phyloP scores from a whole-genome alignment of 2,329 filamentous ascomycete species.

The Ceratocystis smalleyi region DNA sequence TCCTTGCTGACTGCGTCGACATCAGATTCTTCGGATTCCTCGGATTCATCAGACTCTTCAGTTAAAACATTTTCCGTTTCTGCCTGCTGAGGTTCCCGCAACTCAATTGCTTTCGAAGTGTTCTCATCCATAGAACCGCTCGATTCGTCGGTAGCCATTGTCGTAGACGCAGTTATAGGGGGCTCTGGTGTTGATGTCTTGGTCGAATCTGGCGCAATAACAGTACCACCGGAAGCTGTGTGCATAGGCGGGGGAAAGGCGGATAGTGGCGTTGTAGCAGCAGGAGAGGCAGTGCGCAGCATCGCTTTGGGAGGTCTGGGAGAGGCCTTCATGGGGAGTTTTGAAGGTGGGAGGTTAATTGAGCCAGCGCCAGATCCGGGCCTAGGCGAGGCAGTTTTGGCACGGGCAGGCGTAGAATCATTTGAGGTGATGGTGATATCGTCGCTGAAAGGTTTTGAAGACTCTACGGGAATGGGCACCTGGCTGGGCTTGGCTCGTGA shows the following conservation, averaged over 20 bases:
- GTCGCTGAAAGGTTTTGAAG: not conserved
- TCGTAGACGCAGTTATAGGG: not conserved
- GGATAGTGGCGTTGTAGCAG: not conserved
- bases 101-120: not conserved
- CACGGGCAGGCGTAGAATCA: not conserved
- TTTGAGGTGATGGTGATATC: not conserved
- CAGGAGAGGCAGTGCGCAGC: conserved; percentile 5
- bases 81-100: not conserved
- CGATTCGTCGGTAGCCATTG: not conserved
- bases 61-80: not conserved
- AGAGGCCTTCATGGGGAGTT: conserved; percentile 15
- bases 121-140: not conserved
- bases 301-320: conserved; percentile 8
- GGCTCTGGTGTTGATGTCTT: not conserved
- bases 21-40: not conserved
- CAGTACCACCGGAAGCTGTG: conserved; percentile 9
- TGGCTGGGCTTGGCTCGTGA: not conserved
- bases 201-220: not conserved
- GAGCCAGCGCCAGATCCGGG: not conserved
- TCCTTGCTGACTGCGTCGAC: not conserved
- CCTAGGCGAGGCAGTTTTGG: conserved; percentile 12
- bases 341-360: conserved; percentile 12
- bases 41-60: not conserved
- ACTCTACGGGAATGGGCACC: conserved; percentile 8
- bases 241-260: conserved; percentile 11